Conservation (phyloP, 2,329 filamentous ascomycete genomes). For the Colletotrichum simmondsii region DNA sequence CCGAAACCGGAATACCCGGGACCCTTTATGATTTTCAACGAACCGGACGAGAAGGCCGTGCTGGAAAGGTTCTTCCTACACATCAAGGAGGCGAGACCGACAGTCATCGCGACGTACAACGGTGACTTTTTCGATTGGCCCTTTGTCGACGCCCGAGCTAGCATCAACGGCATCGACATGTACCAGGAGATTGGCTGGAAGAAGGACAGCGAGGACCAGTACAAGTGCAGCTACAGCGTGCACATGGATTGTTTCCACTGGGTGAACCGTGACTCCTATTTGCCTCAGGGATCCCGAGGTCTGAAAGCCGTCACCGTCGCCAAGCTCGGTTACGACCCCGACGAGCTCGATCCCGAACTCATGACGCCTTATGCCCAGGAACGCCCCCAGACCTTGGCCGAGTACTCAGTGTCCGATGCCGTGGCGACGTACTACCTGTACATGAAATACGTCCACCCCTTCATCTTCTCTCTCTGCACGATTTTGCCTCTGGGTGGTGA, state of each 20-base stretch:
- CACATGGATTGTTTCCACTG: constrained; percentile 99
- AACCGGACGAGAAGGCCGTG: constrained; percentile 88
- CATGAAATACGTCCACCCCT: constrained; percentile 99
- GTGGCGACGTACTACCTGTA: constrained; percentile 99
- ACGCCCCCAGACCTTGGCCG: constrained; percentile 90
- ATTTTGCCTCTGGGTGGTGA: constrained; percentile 94
- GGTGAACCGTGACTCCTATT: constrained; percentile 98
- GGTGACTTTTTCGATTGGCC: constrained; percentile 99
- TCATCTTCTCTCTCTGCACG: constrained; percentile 98
- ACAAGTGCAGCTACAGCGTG: constrained; percentile 93
- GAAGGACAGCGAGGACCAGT: constrained; percentile 95
- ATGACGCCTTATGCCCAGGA: constrained; percentile 95
- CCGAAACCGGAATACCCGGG: constrained; percentile 96
- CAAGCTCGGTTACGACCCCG: constrained; percentile 97
- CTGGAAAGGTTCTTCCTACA: constrained; percentile 95
- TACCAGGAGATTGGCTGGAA: constrained; percentile 98
- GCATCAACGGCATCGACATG: constrained; percentile 97
- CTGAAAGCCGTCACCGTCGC: constrained; percentile 97
- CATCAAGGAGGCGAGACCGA: constrained; percentile 93
- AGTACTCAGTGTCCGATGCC: constrained; percentile 98
- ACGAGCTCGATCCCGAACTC: constrained; percentile 95
- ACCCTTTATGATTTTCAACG: constrained; percentile 98
- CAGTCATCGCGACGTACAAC: constrained; percentile 99
- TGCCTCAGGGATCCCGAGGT: constrained; percentile 96
- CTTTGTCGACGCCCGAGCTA: constrained; percentile 93